Evolutionary conservation across 805 yeast genomes (phyloP), one percentile per base, ranked within the genome.

Genomic region (Saccharomycopsis javanensis): DNA sequence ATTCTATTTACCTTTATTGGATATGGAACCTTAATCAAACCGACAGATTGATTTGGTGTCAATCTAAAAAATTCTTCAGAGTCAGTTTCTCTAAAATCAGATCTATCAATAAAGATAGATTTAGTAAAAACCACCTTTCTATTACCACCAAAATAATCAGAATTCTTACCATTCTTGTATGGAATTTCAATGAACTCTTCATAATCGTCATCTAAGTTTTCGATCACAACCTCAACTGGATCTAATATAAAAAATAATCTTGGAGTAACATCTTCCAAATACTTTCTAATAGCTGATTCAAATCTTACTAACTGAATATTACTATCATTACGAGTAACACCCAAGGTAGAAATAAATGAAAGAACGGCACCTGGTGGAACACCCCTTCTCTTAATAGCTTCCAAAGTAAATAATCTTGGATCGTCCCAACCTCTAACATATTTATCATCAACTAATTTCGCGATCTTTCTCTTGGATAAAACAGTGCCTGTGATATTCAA

Each of bases 351-450:
- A 67, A 94, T 87, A 70, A 94, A 94, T 33, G 90, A 80, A 68
- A 94, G 78, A 69, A 94, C 88, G 30, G 98, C 97, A 50, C 98
- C 97, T 11, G 99, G 99, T 64, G 99, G 99, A 7, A 94, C 85
- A 75, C 99, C 99, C 69, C 99, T 88, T 70, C 99, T 86, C 69
- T 89, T 85, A 60, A 94, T 82, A 54, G 94, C 96, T 65, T 90
- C 99, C 65, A 94, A 79, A 4, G 99, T 94, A 72, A 83, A 94
- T 69, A 94, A 78, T 68, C 99, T 81, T 66, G 99, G 99, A 72
- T 94, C 99, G 71, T 94, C 95, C 99, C 99, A 94, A 51, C 89
- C 97, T 70, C 96, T 82, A 25, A 94, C 99, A 66, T 78, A 74
- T 4, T 79, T 74, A 28, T 83, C 94, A 57, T 81, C 86, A 23